These are phyloP conservation scores for Neltuma alba DNA, from an alignment of 306 rosid genomes.

Conservation along the genomic window DNA sequence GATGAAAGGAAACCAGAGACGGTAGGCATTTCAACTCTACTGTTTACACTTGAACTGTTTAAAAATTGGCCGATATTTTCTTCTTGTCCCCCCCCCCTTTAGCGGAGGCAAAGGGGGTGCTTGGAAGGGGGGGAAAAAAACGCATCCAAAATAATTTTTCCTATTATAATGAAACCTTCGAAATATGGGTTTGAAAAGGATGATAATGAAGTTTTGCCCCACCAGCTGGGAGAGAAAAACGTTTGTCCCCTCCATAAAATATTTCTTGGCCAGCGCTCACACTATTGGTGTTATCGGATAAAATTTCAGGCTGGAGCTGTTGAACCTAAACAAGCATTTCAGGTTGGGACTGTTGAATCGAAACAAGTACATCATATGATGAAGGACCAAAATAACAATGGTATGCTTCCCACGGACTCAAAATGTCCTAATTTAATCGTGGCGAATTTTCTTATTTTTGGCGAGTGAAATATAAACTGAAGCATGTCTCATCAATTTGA, in stretches of 20 bases:
- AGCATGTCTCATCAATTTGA: slow-evolving; percentile 12
- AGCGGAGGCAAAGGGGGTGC: background rate
- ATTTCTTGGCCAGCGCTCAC: slow-evolving; percentile 20
- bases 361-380: slow-evolving; percentile 41
- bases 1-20: slow-evolving; percentile 40
- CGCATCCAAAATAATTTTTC: background rate
- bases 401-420: slow-evolving; percentile 40
- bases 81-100: background rate
- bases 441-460: slow-evolving; percentile 9
- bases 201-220: background rate
- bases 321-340: too few relatives aligned
- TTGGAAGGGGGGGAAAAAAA: too few relatives aligned
- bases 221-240: background rate
- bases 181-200: background rate
- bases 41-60: background rate
- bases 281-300: slow-evolving; percentile 15
- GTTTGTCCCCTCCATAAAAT: background rate
- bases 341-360: slow-evolving; percentile 39
- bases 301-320: slow-evolving; percentile 40
- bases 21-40: slow-evolving; percentile 41
- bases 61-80: too few relatives aligned
- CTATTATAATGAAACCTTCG: background rate
- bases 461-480: slow-evolving; percentile 4
- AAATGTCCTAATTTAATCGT: slow-evolving; percentile 21
- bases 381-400: slow-evolving; percentile 45